A percentile compares a stretch with the other conserved stretches of the same genome.
Conservation (phyloP, 768 basidiomycete species). For the Tricholoma sp. region DNA sequence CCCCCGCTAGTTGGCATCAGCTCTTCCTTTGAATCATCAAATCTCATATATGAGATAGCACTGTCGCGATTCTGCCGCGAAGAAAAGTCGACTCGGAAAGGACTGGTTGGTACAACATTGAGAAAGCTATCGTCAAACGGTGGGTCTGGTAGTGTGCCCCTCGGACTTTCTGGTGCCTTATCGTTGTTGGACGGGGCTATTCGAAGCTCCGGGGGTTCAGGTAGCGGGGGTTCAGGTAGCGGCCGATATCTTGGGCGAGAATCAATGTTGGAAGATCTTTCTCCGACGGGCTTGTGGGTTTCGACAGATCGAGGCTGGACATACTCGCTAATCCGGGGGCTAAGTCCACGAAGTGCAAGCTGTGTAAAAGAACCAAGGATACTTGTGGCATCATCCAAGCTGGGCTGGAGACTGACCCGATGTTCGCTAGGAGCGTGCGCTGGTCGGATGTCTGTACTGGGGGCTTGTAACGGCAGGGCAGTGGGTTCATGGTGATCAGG, state of each 20-base stretch:
- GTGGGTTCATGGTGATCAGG: constrained; percentile 1
- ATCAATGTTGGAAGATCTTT: not conserved
- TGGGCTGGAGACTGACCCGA: constrained; percentile 16
- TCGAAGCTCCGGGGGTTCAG: not conserved
- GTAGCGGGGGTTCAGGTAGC: not conserved
- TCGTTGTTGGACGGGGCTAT: not conserved
- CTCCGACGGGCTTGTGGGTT: not conserved
- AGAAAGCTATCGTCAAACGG: not conserved
- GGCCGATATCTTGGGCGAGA: not conserved
- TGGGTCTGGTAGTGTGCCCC: not conserved
- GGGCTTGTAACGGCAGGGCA: not conserved
- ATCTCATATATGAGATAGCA: constrained; percentile 1
- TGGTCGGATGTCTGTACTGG: constrained; percentile 2
- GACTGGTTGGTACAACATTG: constrained; percentile 7
- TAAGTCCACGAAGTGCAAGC: constrained; percentile 16
- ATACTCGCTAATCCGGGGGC: constrained; percentile 16
- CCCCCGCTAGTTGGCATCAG: not conserved
- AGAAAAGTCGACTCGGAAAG: constrained; percentile 9
- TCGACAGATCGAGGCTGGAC: not conserved
- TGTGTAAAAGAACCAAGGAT: constrained; percentile 16
- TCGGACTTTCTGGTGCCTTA: not conserved
- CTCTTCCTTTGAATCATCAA: not conserved
- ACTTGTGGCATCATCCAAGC: constrained; percentile 16
- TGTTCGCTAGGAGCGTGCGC: constrained; percentile 10
- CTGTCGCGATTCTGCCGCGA: not conserved